Percentiles rank a stretch among this genome's conserved stretches.
phyloP scores from a whole-genome alignment of 768 basidiomycete genomes.

The Trametes gibbosa region DNA sequence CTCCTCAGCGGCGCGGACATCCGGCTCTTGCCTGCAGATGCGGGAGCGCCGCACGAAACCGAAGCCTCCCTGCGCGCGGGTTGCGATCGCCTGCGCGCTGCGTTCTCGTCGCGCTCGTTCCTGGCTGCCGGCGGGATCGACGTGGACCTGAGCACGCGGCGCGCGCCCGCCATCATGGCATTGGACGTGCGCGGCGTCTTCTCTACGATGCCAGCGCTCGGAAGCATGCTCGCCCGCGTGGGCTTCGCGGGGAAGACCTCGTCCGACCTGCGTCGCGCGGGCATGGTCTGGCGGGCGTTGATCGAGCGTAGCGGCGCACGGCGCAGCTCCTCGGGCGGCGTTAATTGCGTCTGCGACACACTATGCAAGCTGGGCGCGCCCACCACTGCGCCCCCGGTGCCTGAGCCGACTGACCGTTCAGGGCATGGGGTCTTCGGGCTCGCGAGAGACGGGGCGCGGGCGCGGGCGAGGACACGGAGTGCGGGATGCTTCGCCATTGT shows the following conservation, averaged over 20 bases:
- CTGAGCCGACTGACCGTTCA: neutral
- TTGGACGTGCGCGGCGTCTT: constrained; percentile 1
- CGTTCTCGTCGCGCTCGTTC: constrained; percentile 11
- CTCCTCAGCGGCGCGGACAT: constrained; percentile 26
- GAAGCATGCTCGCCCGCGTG: neutral
- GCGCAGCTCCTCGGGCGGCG: constrained; percentile 13
- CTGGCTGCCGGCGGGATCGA: constrained; percentile 11
- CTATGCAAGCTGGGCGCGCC: constrained; percentile 12
- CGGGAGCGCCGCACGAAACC: constrained; percentile 1
- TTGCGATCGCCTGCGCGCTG: constrained; percentile 4
- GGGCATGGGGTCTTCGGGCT: constrained; percentile 7
- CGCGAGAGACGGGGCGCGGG: constrained; percentile 3
- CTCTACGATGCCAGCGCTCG: too few species aligned
- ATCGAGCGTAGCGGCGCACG: constrained; percentile 19
- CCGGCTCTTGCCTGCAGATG: constrained; percentile 11
- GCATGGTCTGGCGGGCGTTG: constrained; percentile 19
- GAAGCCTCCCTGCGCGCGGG: neutral
- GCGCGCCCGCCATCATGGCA: constrained; percentile 5
- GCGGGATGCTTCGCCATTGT: constrained; percentile 28
- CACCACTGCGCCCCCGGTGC: constrained; percentile 3
- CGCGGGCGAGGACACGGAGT: constrained; percentile 18
- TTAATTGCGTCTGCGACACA: neutral
- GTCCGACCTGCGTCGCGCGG: constrained; percentile 8
- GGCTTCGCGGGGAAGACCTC: neutral
- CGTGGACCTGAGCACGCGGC: constrained; percentile 13